These are phyloP conservation scores for Nicotiana attenuata DNA, from an alignment of 257 asterid genomes.

Conservation along the genomic window DNA sequence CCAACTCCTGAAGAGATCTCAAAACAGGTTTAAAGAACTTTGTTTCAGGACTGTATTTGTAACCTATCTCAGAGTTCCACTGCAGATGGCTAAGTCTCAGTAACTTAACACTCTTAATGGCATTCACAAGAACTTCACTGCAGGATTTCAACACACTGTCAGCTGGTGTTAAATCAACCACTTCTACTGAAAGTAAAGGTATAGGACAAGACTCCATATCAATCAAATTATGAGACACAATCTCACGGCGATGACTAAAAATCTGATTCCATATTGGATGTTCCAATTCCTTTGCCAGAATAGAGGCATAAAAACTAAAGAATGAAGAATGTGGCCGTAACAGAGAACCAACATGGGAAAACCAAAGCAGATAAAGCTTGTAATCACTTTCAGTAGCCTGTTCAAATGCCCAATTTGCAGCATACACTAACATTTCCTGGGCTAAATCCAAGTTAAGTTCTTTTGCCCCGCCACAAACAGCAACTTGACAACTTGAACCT, in stretches of 20 bases:
- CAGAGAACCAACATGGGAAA: constrained; percentile 61
- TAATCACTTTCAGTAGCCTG: constrained; percentile 77
- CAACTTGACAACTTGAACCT: constrained; percentile 20
- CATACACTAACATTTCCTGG: constrained; percentile 50
- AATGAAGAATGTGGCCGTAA: constrained; percentile 44
- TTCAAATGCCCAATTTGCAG: constrained; percentile 91
- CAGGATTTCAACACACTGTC: constrained; percentile 31
- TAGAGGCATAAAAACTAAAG: constrained; percentile 39
- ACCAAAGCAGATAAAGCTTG: constrained; percentile 60
- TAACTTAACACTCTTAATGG: constrained; percentile 45
- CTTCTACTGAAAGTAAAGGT: constrained; percentile 54
- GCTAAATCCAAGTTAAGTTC: constrained; percentile 37
- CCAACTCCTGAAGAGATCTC: constrained; percentile 45
- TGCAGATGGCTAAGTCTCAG: constrained; percentile 72
- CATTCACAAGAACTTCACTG: constrained; percentile 33
- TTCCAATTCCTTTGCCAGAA: constrained; percentile 45
- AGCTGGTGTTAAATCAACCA: constrained; percentile 34
- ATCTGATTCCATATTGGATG: constrained; percentile 73
- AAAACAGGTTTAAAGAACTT: constrained; percentile 38
- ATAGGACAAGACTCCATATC: constrained; percentile 23
- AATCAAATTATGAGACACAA: constrained; percentile 27
- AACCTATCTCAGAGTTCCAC: constrained; percentile 54
- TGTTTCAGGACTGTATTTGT: constrained; percentile 17
- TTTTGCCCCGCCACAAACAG: constrained; percentile 19
- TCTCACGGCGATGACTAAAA: constrained; percentile 36